A percentile compares a stretch with the other conserved stretches of the same genome.
Evolutionary conservation across 495 filamentous ascomycete species (phyloP).

Genomic region (Lasiosphaeria miniovina): DNA sequence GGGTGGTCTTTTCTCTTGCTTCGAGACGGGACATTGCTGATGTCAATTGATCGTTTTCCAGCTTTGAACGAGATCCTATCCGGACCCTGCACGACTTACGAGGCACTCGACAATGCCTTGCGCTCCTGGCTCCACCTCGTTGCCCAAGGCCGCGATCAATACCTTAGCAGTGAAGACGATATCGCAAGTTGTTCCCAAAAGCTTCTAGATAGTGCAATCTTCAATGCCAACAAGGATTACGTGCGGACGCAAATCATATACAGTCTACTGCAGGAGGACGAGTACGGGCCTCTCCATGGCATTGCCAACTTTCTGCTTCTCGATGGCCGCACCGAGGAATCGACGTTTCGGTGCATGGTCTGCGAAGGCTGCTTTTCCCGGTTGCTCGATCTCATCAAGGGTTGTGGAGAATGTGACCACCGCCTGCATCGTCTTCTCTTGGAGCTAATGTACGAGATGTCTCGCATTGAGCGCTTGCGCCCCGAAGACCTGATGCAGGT

Average conservation of each 20-base stretch:
- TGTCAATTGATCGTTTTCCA: conserved; percentile 33
- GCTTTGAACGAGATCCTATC: conserved; percentile 81
- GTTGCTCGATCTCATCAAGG: conserved; percentile 76
- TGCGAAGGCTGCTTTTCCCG: conserved; percentile 78
- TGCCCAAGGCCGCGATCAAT: conserved; percentile 75
- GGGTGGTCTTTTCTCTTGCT: background rate
- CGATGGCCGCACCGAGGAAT: conserved; percentile 77
- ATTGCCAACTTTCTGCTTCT: conserved; percentile 86
- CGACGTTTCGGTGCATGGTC: conserved; percentile 81
- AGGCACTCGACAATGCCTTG: conserved; percentile 80
- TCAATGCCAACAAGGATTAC: conserved; percentile 72
- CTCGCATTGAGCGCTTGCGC: conserved; percentile 79
- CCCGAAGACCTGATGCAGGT: conserved; percentile 73
- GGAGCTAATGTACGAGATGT: conserved; percentile 96
- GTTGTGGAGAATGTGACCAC: conserved; percentile 57
- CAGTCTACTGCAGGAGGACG: conserved; percentile 88
- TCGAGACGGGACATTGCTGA: conserved; percentile 1
- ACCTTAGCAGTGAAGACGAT: conserved; percentile 80
- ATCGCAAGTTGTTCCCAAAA: conserved; percentile 79
- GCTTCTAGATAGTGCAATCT: conserved; percentile 73
- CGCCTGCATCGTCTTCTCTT: conserved; percentile 77
- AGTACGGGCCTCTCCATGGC: conserved; percentile 69
- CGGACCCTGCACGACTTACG: conserved; percentile 65
- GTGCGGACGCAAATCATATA: conserved; percentile 92
- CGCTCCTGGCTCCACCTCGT: conserved; percentile 80